Evolutionary conservation across 768 basidiomycete species (phyloP).

Genomic region (Xerocomus potaroensis): DNA sequence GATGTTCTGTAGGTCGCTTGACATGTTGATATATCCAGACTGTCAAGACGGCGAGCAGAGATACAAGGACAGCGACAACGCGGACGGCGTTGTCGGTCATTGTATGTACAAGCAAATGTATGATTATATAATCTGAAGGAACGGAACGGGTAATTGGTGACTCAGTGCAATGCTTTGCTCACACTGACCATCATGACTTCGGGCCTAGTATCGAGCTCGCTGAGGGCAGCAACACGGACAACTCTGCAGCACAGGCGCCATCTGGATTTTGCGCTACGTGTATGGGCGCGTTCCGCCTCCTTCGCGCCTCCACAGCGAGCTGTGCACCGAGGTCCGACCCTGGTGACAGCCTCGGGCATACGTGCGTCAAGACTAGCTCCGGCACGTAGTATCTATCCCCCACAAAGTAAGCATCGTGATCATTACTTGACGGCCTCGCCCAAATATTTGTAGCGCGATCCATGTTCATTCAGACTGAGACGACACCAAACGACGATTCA

Average conservation of each 20-base stretch:
- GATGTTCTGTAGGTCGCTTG: conserved; percentile 34
- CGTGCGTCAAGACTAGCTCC: conserved; percentile 9
- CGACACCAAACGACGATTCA: conserved; percentile 95
- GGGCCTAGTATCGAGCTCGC: conserved; percentile 12
- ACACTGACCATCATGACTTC: conserved; percentile 20
- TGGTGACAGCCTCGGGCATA: conserved; percentile 33
- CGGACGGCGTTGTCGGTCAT: conserved; percentile 6
- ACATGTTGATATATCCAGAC: conserved; percentile 16
- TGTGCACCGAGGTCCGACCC: conserved; percentile 30
- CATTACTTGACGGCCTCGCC: background rate
- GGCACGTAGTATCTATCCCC: conserved; percentile 11
- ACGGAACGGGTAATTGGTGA: background rate
- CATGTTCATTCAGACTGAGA: conserved; percentile 99
- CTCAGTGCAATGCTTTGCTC: background rate
- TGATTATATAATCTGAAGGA: conserved; percentile 21
- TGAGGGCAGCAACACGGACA: conserved; percentile 8
- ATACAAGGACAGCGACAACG: conserved; percentile 6
- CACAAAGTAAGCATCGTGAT: conserved; percentile 32
- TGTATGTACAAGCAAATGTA: background rate
- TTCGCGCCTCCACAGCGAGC: conserved; percentile 15
- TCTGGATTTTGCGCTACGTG: conserved; percentile 12
- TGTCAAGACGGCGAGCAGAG: conserved; percentile 13
- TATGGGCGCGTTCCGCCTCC: conserved; percentile 23
- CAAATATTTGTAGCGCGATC: conserved; percentile 51
- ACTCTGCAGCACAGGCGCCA: conserved; percentile 4